These are phyloP conservation scores for Pleurotus pulmonarius DNA, from an alignment of 768 basidiomycete species.

Conservation along the genomic window DNA sequence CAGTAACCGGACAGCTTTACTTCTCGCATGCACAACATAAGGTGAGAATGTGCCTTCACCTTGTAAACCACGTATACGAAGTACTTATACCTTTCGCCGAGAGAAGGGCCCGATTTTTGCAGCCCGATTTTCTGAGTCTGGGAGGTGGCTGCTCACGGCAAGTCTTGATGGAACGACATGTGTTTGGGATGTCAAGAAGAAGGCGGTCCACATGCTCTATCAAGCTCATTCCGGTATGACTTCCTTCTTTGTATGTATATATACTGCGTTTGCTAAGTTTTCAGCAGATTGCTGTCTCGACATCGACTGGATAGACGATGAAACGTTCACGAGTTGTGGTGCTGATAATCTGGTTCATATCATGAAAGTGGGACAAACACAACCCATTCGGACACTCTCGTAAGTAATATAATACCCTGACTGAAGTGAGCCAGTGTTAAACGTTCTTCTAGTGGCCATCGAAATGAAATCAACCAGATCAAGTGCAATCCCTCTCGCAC, in stretches of 20 bases:
- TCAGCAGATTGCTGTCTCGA: conserved; percentile 71
- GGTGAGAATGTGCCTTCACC: conserved; percentile 35
- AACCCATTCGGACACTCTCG: conserved; percentile 62
- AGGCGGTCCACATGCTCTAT: conserved; percentile 60
- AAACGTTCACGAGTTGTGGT: conserved; percentile 69
- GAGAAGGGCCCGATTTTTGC: conserved; percentile 80
- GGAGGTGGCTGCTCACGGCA: conserved; percentile 70
- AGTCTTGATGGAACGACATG: conserved; percentile 77
- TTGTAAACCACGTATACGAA: not conserved
- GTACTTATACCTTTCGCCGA: conserved; percentile 15
- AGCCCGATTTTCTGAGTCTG: conserved; percentile 69
- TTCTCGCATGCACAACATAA: conserved; percentile 61
- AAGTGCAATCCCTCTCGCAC: conserved; percentile 65
- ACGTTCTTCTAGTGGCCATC: conserved; percentile 55
- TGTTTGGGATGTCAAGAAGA: conserved; percentile 71
- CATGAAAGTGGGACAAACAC: conserved; percentile 46
- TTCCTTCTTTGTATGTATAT: conserved; percentile 1
- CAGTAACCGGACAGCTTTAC: conserved; percentile 56
- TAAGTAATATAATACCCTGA: conserved; percentile 26
- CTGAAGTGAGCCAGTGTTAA: not conserved
- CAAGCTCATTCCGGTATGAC: conserved; percentile 58
- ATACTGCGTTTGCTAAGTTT: not conserved
- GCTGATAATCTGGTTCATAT: conserved; percentile 65
- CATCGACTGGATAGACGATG: conserved; percentile 73
- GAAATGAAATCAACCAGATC: conserved; percentile 75